phyloP scores from a whole-genome alignment of 495 filamentous ascomycete species.

The Penicillium paxilli region DNA sequence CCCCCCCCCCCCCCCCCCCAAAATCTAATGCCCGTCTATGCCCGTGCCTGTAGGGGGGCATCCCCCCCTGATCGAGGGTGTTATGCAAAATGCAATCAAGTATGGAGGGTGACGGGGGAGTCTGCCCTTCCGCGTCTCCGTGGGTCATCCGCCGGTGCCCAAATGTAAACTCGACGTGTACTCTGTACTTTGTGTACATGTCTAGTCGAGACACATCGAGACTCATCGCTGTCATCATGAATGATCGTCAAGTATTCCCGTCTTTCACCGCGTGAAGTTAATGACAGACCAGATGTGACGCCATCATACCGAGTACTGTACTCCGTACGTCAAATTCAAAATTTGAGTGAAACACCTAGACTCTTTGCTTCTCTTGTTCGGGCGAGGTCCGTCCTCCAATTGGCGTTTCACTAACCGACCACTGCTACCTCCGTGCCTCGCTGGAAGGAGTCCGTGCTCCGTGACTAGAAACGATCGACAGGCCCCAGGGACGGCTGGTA shows the following conservation, averaged over 20 bases:
- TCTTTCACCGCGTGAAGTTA: conserved; percentile 8
- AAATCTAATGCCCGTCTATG: neutral
- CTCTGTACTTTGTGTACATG: neutral
- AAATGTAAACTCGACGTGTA: conserved; percentile 3
- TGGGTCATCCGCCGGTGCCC: conserved; percentile 6
- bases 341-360: conserved; percentile 21
- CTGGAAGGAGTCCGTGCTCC: conserved; percentile 20
- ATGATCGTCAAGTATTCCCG: too few relatives aligned
- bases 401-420: conserved; percentile 21
- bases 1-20: neutral
- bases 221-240: neutral
- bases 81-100: neutral
- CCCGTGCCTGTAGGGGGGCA: neutral
- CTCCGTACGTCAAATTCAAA: conserved; percentile 2
- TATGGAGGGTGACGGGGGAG: conserved; percentile 7
- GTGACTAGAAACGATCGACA: conserved; percentile 16
- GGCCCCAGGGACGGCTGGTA: conserved; percentile 15
- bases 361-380: conserved; percentile 4
- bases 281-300: neutral
- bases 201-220: neutral
- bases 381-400: neutral
- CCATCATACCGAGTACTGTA: neutral
- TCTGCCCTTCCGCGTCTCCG: neutral
- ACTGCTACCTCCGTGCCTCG: conserved; percentile 6
- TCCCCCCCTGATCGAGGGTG: neutral